These are phyloP conservation scores for Vitis amurensis DNA, from an alignment of 164 flowering plant species.

Conservation along the genomic window DNA sequence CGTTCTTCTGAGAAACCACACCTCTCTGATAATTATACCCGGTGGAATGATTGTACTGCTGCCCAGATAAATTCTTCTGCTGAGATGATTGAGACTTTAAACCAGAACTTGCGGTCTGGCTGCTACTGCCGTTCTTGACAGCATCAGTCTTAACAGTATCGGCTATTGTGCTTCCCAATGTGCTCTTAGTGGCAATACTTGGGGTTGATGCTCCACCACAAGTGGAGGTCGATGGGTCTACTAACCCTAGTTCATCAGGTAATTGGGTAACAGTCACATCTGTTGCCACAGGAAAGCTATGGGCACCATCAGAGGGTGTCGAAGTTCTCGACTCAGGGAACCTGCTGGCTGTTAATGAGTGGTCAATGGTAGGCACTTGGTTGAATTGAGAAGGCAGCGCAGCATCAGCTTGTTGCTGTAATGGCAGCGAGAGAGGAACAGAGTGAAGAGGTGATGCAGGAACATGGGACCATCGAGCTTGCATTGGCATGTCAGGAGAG, in stretches of 20 bases:
- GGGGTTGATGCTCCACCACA: conserved; percentile 26
- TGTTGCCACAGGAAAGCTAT: conserved; percentile 31
- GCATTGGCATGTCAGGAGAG: conserved; percentile 63
- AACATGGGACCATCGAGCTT: conserved; percentile 74
- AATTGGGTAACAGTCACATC: conserved; percentile 43
- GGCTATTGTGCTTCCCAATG: conserved; percentile 23
- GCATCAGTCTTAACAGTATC: conserved; percentile 31
- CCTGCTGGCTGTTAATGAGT: conserved; percentile 37
- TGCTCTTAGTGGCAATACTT: conserved; percentile 25
- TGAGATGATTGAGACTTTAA: conserved; percentile 40
- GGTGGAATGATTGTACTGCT: conserved; percentile 41
- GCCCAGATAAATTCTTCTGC: conserved; percentile 43
- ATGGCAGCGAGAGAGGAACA: conserved; percentile 52
- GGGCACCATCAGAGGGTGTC: conserved; percentile 35
- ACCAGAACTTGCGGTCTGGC: conserved; percentile 27
- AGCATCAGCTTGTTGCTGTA: conserved; percentile 57
- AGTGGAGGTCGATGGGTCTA: conserved; percentile 39
- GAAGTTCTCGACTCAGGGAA: conserved; percentile 47
- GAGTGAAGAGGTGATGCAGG: conserved; percentile 62
- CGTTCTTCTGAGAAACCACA: conserved; percentile 42
- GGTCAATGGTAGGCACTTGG: conserved; percentile 47
- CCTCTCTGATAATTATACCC: conserved; percentile 62
- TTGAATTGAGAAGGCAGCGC: conserved; percentile 46
- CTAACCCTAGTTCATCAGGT: conserved; percentile 63
- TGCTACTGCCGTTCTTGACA: conserved; percentile 16